Evolutionary conservation across 2,329 filamentous ascomycete genomes (phyloP).

Genomic region (Nemania serpens): DNA sequence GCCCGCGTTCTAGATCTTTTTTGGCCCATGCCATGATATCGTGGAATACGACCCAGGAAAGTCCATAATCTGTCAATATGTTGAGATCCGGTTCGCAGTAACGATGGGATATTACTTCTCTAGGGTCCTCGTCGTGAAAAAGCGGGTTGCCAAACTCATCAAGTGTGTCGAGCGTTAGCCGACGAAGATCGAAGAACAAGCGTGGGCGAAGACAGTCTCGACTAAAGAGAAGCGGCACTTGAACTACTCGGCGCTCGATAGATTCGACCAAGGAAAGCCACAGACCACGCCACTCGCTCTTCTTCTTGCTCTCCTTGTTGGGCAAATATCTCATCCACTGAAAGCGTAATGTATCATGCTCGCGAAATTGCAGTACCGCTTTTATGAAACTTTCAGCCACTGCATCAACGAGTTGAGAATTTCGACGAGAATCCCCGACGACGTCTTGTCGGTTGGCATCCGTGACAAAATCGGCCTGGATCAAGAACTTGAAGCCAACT

Average conservation of each 20-base stretch:
- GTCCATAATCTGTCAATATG: slow-evolving; percentile 4
- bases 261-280: slow-evolving; percentile 12
- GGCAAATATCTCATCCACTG: slow-evolving; percentile 54
- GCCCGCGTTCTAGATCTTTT: slow-evolving; percentile 15
- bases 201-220: slow-evolving; percentile 35
- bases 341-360: slow-evolving; percentile 45
- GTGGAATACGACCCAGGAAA: neutral
- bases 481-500: slow-evolving; percentile 53
- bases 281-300: slow-evolving; percentile 20
- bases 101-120: slow-evolving; percentile 22
- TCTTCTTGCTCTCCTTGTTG: slow-evolving; percentile 12
- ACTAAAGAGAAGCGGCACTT: slow-evolving; percentile 29
- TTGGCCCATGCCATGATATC: slow-evolving; percentile 16
- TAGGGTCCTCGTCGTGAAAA: slow-evolving; percentile 31
- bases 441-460: slow-evolving; percentile 51
- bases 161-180: slow-evolving; percentile 9
- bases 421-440: slow-evolving; percentile 44
- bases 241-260: neutral
- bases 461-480: slow-evolving; percentile 57
- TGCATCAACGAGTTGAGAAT: slow-evolving; percentile 45
- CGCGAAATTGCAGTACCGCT: slow-evolving; percentile 46
- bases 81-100: slow-evolving; percentile 10
- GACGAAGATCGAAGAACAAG: slow-evolving; percentile 30
- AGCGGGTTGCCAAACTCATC: slow-evolving; percentile 33
- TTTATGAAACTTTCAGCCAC: slow-evolving; percentile 44